Evolutionary conservation across 495 filamentous ascomycete genomes (phyloP).

Genomic region (Penicillium riverlandense): DNA sequence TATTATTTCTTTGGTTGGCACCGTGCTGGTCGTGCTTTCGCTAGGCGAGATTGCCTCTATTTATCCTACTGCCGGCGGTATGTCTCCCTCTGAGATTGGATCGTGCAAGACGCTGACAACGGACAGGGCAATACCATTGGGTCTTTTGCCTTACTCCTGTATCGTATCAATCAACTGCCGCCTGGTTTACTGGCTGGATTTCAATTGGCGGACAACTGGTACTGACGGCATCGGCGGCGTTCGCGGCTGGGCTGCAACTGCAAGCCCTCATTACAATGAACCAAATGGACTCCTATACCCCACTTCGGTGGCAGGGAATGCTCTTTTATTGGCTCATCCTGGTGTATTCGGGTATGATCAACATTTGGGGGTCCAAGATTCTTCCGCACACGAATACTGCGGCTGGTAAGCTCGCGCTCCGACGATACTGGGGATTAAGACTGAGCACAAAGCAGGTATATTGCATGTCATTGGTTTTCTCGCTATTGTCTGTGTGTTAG

Average conservation of each 20-base stretch:
- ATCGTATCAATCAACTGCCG: conserved; percentile 11
- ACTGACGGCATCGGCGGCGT: conserved; percentile 21
- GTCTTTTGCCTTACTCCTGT: conserved; percentile 14
- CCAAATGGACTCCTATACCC: conserved; percentile 12
- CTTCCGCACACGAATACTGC: conserved; percentile 15
- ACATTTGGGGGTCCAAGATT: conserved; percentile 17
- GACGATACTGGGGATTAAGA: no score
- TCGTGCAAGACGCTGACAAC: background rate
- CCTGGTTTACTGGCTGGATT: conserved; percentile 21
- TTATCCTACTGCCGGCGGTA: conserved; percentile 20
- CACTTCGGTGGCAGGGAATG: conserved; percentile 16
- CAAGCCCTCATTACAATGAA: conserved; percentile 19
- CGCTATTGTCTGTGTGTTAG: conserved; percentile 9
- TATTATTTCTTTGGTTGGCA: conserved; percentile 14
- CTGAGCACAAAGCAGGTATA: conserved; percentile 4
- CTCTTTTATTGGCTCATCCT: conserved; percentile 17
- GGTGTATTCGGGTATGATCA: conserved; percentile 10
- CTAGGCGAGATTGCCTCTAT: conserved; percentile 18
- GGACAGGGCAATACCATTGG: conserved; percentile 19
- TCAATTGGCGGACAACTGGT: conserved; percentile 25
- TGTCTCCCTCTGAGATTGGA: background rate
- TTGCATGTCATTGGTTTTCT: conserved; percentile 14
- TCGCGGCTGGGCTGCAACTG: conserved; percentile 14
- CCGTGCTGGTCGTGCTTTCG: conserved; percentile 15
- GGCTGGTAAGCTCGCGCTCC: conserved; percentile 6